These are phyloP conservation scores for Wickerhamomyces sp. DNA, from an alignment of 1,139 yeast species.

Conservation along the genomic window DNA sequence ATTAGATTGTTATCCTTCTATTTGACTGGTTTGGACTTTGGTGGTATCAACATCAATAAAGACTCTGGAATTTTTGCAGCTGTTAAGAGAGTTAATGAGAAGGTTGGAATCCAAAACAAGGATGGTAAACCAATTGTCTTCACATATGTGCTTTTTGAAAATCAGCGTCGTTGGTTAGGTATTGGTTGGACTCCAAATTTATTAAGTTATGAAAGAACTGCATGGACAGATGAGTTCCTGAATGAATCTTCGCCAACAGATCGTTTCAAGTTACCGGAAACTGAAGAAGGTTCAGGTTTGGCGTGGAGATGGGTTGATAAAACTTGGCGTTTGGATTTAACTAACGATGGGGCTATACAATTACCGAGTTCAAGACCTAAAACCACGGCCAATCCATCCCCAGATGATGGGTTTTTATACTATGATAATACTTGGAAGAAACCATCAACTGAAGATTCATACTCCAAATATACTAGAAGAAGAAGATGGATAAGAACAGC, in stretches of 20 bases:
- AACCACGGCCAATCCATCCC: slow-evolving; percentile 70
- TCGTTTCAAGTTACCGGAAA: slow-evolving; percentile 73
- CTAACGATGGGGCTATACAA: slow-evolving; percentile 82
- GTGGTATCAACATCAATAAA: slow-evolving; percentile 39
- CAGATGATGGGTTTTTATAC: slow-evolving; percentile 83
- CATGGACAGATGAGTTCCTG: slow-evolving; percentile 95
- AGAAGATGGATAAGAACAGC: slow-evolving; percentile 96
- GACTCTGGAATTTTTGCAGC: slow-evolving; percentile 56
- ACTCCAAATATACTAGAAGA: slow-evolving; percentile 86
- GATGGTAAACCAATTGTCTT: slow-evolving; percentile 71
- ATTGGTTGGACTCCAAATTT: slow-evolving; percentile 96
- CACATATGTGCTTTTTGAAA: slow-evolving; percentile 90
- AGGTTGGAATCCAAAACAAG: slow-evolving; percentile 26
- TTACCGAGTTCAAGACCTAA: slow-evolving; percentile 60
- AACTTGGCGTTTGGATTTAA: slow-evolving; percentile 84
- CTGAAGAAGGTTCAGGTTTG: slow-evolving; percentile 61
- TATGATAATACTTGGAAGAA: slow-evolving; percentile 93
- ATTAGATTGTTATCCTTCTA: slow-evolving; percentile 71
- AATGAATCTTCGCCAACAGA: slow-evolving; percentile 81
- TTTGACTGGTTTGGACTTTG: slow-evolving; percentile 82
- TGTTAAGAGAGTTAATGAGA: slow-evolving; percentile 40
- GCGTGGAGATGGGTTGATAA: slow-evolving; percentile 94
- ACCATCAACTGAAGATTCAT: slow-evolving; percentile 84
- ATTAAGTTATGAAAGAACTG: slow-evolving; percentile 85
- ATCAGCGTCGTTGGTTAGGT: slow-evolving; percentile 96